These are phyloP conservation scores for Cyclospora cayetanensis DNA, from an alignment of 169 alveolate species.

Conservation along the genomic window DNA sequence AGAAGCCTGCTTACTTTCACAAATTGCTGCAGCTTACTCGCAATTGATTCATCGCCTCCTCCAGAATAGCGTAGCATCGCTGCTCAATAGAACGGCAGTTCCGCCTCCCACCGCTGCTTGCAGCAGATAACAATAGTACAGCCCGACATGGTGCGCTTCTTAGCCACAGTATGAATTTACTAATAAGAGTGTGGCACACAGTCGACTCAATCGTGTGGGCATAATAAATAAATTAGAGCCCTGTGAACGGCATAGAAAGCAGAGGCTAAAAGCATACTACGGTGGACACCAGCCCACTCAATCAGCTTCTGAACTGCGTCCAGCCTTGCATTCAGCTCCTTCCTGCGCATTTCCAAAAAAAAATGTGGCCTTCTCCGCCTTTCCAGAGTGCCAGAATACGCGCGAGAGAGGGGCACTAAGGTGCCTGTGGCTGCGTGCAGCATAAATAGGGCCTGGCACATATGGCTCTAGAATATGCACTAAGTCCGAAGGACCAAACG, in stretches of 20 bases:
- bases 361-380: neutral
- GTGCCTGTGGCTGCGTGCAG: neutral
- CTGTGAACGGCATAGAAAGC: neutral
- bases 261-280: neutral
- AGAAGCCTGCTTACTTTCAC: neutral
- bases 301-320: constrained; percentile 5
- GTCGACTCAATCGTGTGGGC: too few species aligned
- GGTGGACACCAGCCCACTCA: neutral
- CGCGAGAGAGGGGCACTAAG: neutral
- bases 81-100: constrained; percentile 82
- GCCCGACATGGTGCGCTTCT: too few species aligned
- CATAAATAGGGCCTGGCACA: too few species aligned
- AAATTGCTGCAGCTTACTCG: constrained; percentile 72
- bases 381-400: constrained; percentile 24
- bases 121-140: too few species aligned
- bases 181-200: too few species aligned
- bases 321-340: neutral
- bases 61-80: constrained; percentile 81
- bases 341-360: constrained; percentile 2
- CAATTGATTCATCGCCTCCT: constrained; percentile 81
- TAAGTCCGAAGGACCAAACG: too few species aligned
- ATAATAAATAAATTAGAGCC: too few species aligned
- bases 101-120: constrained; percentile 77
- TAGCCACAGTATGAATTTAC: too few species aligned
- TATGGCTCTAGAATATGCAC: too few species aligned